A percentile compares a stretch with the other conserved stretches of the same genome.
phyloP scores from a whole-genome alignment of 2,329 filamentous ascomycete genomes.

The Coniochaeta pulveracea region DNA sequence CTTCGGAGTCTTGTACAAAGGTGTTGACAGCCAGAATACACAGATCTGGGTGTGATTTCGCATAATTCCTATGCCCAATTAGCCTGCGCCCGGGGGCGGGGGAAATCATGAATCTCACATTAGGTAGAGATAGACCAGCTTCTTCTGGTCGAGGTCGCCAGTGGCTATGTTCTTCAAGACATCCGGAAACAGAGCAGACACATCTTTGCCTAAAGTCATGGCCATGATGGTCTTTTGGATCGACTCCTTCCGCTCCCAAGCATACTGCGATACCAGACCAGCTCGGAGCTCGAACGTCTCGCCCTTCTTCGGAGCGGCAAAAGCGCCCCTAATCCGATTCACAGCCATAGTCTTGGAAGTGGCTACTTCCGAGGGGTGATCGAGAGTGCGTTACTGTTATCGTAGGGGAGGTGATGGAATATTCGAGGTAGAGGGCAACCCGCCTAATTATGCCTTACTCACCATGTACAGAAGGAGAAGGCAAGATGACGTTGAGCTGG shows the following conservation, averaged over 20 bases:
- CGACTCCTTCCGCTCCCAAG: constrained; percentile 95
- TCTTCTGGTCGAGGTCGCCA: constrained; percentile 91
- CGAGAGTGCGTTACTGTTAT: too few species aligned
- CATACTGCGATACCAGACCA: constrained; percentile 95
- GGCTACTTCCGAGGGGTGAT: background rate
- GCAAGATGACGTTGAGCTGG: too few species aligned
- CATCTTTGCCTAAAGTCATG: constrained; percentile 98
- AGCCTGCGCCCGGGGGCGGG: constrained; percentile 9
- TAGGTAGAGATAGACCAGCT: constrained; percentile 94
- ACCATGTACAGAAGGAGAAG: too few species aligned
- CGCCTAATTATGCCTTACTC: too few species aligned
- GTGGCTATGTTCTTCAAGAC: constrained; percentile 99
- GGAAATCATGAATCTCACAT: constrained; percentile 50
- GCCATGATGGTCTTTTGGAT: constrained; percentile 99
- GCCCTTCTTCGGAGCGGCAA: constrained; percentile 86
- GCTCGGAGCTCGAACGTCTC: constrained; percentile 97
- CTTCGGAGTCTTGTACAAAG: constrained; percentile 97
- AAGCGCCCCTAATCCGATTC: constrained; percentile 89
- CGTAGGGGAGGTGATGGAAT: too few species aligned
- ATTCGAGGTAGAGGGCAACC: too few species aligned
- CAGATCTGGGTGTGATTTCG: constrained; percentile 95
- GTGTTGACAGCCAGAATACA: constrained; percentile 99
- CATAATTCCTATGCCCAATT: constrained; percentile 69
- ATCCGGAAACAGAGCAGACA: constrained; percentile 92
- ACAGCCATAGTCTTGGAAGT: constrained; percentile 69